A percentile compares a stretch with the other conserved stretches of the same genome.
Conservation (phyloP, 164 flowering plant genomes). For the Euptelea pleiosperma region DNA sequence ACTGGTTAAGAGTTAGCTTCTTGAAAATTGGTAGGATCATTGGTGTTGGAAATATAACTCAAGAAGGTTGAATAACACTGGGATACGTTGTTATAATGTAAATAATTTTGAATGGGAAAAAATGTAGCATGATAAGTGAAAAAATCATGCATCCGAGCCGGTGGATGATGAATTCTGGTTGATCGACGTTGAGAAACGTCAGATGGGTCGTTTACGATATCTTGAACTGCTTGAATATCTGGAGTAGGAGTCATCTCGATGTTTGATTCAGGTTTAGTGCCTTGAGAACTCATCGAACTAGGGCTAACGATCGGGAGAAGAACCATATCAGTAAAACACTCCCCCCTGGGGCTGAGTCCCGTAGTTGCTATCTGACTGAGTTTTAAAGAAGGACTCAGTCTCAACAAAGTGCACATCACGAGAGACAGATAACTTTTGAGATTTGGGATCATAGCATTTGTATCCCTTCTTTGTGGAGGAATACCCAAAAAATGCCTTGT, state of each 20-base stretch:
- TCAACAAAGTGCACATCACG: not conserved
- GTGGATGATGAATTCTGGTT: not conserved
- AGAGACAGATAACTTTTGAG: no score
- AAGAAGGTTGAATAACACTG: not conserved
- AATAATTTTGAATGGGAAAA: not conserved
- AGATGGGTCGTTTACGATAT: not conserved
- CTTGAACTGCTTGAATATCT: not conserved
- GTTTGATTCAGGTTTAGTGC: not conserved
- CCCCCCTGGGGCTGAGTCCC: not conserved
- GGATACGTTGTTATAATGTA: not conserved
- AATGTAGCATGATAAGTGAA: not conserved
- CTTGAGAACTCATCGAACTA: not conserved
- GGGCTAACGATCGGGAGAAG: not conserved
- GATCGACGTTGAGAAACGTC: not conserved
- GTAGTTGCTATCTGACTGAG: no score
- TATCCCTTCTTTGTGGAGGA: no score
- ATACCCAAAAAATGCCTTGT: no score
- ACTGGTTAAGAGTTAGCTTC: not conserved
- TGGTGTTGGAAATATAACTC: no score
- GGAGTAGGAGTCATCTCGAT: not conserved
- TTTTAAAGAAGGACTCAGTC: not conserved
- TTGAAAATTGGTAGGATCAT: not conserved
- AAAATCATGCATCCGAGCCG: no score
- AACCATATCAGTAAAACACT: no score
- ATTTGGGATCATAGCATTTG: no score